Evolutionary conservation across 2,329 filamentous ascomycete species (phyloP).

Genomic region (Colletotrichum shisoi): DNA sequence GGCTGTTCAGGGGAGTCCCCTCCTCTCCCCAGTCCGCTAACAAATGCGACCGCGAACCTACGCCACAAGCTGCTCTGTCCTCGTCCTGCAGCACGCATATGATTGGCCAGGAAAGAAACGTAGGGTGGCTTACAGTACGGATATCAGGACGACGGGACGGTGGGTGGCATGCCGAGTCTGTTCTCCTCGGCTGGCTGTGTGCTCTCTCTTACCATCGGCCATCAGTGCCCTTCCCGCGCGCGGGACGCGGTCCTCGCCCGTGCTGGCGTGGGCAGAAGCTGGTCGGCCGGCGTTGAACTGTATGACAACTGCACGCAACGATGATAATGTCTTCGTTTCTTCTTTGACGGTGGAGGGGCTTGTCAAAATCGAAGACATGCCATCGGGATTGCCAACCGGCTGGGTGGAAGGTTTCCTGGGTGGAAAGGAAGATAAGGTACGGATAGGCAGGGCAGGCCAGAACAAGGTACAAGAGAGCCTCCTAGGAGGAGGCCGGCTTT

Average conservation of each 20-base stretch:
- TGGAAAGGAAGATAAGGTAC: conserved; percentile 15
- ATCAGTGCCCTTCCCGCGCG: conserved; percentile 24
- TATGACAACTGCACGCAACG: conserved; percentile 12
- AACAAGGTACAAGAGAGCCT: not conserved
- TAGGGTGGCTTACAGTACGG: conserved; percentile 32
- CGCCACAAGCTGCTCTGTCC: conserved; percentile 29
- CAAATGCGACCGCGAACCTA: conserved; percentile 13
- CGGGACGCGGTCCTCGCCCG: conserved; percentile 26
- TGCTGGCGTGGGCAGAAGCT: conserved; percentile 7
- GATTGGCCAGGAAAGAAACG: conserved; percentile 9
- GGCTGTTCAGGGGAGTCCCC: conserved; percentile 9
- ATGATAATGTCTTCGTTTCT: conserved; percentile 25
- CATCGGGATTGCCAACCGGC: conserved; percentile 20
- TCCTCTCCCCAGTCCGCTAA: conserved; percentile 18
- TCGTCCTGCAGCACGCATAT: conserved; percentile 5
- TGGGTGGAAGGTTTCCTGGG: conserved; percentile 1
- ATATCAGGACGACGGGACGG: conserved; percentile 27
- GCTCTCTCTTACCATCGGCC: not conserved
- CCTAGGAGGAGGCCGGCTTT: conserved; percentile 13
- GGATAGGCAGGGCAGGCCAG: not conserved
- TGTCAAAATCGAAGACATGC: conserved; percentile 8
- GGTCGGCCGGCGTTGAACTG: conserved; percentile 7
- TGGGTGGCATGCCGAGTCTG: conserved; percentile 21
- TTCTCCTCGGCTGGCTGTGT: conserved; percentile 23
- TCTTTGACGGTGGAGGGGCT: conserved; percentile 13